Conservation (phyloP, 1,139 yeast species). For the Lodderomyces elongisporus region DNA sequence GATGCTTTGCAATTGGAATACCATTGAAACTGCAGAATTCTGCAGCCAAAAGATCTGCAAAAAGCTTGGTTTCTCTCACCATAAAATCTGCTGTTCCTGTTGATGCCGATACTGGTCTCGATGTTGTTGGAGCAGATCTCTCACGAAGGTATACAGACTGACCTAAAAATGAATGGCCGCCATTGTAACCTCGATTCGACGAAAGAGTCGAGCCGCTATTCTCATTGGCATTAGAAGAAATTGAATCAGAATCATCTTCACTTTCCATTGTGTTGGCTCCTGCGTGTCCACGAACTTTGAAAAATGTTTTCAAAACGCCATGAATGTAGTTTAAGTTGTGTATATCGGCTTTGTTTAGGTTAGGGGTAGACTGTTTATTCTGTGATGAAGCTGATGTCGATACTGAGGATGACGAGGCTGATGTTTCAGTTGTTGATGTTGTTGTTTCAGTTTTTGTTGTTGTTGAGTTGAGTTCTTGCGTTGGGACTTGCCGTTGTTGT, state of each 20-base stretch:
- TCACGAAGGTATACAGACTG: neutral
- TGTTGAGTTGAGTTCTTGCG: slow-evolving; percentile 1
- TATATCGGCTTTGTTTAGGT: slow-evolving; percentile 22
- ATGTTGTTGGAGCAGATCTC: neutral
- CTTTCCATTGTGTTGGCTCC: slow-evolving; percentile 19
- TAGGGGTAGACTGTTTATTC: neutral
- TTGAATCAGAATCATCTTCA: neutral
- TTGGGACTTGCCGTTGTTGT: neutral
- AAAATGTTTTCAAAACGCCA: slow-evolving; percentile 29
- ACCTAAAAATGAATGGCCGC: neutral
- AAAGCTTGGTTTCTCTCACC: slow-evolving; percentile 21
- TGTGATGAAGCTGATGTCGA: too few species aligned
- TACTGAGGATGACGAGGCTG: too few species aligned
- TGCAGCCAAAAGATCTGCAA: slow-evolving; percentile 24
- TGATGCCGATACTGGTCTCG: neutral
- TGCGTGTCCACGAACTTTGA: slow-evolving; percentile 27
- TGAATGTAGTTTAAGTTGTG: slow-evolving; percentile 32
- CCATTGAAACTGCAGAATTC: slow-evolving; percentile 19
- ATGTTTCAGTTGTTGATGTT: neutral
- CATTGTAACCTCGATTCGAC: too few species aligned
- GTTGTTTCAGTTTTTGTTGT: neutral
- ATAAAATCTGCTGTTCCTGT: slow-evolving; percentile 17
- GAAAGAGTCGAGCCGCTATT: too few species aligned
- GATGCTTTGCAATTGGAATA: slow-evolving; percentile 26
- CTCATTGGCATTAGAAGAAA: neutral